Evolutionary conservation across 1,139 yeast species (phyloP).

Genomic region (Candida anutae): DNA sequence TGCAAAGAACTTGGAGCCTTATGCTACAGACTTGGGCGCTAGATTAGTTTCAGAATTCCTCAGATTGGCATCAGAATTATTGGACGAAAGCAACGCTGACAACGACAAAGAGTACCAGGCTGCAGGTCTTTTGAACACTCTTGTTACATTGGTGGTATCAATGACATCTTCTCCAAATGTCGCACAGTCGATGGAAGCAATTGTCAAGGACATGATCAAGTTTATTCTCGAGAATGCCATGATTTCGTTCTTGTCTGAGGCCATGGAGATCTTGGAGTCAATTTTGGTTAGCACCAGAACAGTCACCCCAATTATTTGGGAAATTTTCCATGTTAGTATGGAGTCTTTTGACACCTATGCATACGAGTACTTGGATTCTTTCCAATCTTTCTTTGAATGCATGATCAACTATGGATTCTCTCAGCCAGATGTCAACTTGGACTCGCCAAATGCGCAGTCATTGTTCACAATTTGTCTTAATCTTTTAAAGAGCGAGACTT

Average conservation of each 20-base stretch:
- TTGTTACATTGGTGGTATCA: conserved; percentile 45
- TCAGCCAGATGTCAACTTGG: conserved; percentile 23
- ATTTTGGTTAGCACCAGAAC: conserved; percentile 32
- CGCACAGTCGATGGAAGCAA: conserved; percentile 31
- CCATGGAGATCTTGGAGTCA: conserved; percentile 44
- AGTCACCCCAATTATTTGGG: conserved; percentile 44
- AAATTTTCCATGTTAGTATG: conserved; percentile 32
- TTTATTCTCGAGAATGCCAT: conserved; percentile 44
- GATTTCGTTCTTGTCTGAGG: conserved; percentile 39
- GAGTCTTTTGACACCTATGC: conserved; percentile 49
- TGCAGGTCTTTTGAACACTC: conserved; percentile 41
- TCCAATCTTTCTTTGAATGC: conserved; percentile 43
- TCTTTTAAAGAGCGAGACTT: conserved; percentile 24
- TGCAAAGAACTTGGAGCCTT: conserved; percentile 47
- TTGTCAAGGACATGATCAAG: conserved; percentile 32
- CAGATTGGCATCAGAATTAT: conserved; percentile 35
- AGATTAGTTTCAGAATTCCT: conserved; percentile 44
- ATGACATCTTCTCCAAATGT: conserved; percentile 43
- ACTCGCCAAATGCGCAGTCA: conserved; percentile 32
- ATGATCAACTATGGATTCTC: conserved; percentile 42
- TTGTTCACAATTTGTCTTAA: conserved; percentile 32
- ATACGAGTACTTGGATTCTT: conserved; percentile 42
- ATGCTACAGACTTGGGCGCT: conserved; percentile 41
- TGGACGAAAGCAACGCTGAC: conserved; percentile 27
- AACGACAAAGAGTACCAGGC: conserved; percentile 47